Conservation (phyloP, 1,139 yeast genomes). For the Blastobotrys apis region DNA sequence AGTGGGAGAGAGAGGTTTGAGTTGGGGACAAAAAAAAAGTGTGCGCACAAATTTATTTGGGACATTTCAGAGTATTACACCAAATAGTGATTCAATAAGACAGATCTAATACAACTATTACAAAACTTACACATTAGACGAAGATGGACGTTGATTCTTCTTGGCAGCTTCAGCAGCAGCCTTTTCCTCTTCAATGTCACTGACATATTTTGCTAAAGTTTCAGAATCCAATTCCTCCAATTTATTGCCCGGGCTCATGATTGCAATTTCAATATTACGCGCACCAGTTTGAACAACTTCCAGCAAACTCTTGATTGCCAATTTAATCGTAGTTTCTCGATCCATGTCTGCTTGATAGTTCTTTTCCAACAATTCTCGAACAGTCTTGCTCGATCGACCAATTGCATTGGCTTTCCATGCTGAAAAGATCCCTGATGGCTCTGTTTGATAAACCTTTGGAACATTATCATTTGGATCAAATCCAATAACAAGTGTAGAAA, state of each 20-base stretch:
- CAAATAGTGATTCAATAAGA: not conserved
- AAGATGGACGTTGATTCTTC: constrained; percentile 38
- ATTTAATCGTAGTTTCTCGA: constrained; percentile 71
- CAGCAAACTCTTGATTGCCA: constrained; percentile 79
- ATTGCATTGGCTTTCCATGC: constrained; percentile 99
- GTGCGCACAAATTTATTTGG: too few relatives aligned
- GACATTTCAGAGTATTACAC: not conserved
- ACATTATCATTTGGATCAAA: constrained; percentile 79
- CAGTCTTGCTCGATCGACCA: constrained; percentile 93
- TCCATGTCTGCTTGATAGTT: constrained; percentile 70
- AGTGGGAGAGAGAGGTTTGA: too few relatives aligned
- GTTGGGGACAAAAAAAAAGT: too few relatives aligned
- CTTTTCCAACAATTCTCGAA: constrained; percentile 91
- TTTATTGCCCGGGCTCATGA: constrained; percentile 64
- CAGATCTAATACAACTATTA: not conserved
- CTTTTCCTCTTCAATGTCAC: constrained; percentile 85
- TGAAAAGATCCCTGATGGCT: constrained; percentile 94
- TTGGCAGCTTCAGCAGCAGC: constrained; percentile 86
- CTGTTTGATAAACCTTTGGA: constrained; percentile 89
- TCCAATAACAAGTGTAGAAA: constrained; percentile 92
- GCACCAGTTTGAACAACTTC: constrained; percentile 99
- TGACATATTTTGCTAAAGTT: constrained; percentile 70
- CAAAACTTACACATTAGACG: not conserved
- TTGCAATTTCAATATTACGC: constrained; percentile 87
- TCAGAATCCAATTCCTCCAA: constrained; percentile 50